Base-by-base conservation (phyloP, 2,329 filamentous ascomycete species). In the Fusarium proliferatum region DNA sequence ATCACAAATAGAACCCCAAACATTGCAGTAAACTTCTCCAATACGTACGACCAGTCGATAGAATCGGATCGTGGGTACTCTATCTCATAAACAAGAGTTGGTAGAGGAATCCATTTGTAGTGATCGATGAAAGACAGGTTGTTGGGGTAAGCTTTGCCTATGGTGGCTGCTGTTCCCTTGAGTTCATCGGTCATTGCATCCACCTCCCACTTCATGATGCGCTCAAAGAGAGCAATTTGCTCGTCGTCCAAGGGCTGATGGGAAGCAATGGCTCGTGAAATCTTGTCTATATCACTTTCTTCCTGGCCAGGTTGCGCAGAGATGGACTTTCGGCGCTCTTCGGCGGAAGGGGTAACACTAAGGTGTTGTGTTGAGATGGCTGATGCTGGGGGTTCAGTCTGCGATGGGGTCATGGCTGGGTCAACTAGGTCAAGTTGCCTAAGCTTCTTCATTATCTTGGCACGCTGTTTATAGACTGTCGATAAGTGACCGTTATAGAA, bases 401-500 rank as follows among this genome's bases (percentile, higher is more conserved):
- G 69, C 5, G 84, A 86, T 10, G 86, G 84, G 17, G 79, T 81
- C 28, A 84, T 73, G 5, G 85, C 81, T 5, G 87, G 86, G 33
- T 85, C 82, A 36, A 89, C 83, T 6, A 82, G 81, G 36, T 91
- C 88, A 5, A 94, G 85, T 71, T 90, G 86, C 63, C 88, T 86
- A 33, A 94, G 80, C 64, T 84, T 86, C 9, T 75, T 78, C 15
- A 84, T 78, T n/a, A 89, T 80, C n/a, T 80, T 77, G 16, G 78
- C 73, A 4, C 88, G 84, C 63, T 84, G 84, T 65, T 88, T 86
- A 77, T 90, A 89, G 6, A 89, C 84, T 26, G 88, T 87, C 6
- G 88, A 94, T 57, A 92, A 84, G 71, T 95, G 88, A 11, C 93
- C 93, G 76, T 95, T 95, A 81, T 94, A 95, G 74, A 94, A 94